Evolutionary conservation across 192 early-diverging fungal genomes (phyloP).

Genomic region (Gonapodya prolifera): DNA sequence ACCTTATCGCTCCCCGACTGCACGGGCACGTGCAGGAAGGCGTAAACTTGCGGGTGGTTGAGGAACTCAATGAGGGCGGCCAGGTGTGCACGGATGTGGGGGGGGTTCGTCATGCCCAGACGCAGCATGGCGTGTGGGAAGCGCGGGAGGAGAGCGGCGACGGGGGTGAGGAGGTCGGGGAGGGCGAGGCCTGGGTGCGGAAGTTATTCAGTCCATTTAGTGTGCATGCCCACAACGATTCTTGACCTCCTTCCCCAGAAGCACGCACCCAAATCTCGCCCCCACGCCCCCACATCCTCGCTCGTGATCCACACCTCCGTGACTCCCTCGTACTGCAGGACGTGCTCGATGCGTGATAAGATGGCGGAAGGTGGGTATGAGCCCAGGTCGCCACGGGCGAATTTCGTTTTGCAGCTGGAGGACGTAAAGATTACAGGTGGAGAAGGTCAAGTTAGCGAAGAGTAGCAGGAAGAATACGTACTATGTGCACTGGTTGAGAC

Average conservation of each 20-base stretch:
- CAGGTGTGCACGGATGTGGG: constrained; percentile 44
- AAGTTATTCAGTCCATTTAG: neutral
- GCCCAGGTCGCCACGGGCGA: constrained; percentile 32
- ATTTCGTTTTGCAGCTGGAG: constrained; percentile 38
- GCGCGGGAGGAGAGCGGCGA: neutral
- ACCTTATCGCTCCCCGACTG: constrained; percentile 34
- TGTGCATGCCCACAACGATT: no score
- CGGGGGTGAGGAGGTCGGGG: neutral
- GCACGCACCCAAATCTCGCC: constrained; percentile 28
- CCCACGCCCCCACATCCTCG: constrained; percentile 44
- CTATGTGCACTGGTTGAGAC: constrained; percentile 49
- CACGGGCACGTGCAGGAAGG: constrained; percentile 44
- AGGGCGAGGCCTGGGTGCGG: neutral
- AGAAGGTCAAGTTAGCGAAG: neutral
- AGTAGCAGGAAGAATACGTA: neutral
- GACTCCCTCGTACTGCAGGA: constrained; percentile 34
- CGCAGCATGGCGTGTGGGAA: constrained; percentile 26
- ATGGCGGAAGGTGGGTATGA: constrained; percentile 33
- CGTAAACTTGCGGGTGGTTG: constrained; percentile 38
- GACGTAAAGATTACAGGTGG: no score
- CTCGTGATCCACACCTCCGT: constrained; percentile 46
- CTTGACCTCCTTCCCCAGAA: no score
- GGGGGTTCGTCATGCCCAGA: constrained; percentile 50
- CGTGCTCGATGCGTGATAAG: constrained; percentile 24
- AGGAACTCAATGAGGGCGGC: constrained; percentile 31